Evolutionary conservation across 2,329 filamentous ascomycete species (phyloP).

Genomic region (Dactylellina leptospora): DNA sequence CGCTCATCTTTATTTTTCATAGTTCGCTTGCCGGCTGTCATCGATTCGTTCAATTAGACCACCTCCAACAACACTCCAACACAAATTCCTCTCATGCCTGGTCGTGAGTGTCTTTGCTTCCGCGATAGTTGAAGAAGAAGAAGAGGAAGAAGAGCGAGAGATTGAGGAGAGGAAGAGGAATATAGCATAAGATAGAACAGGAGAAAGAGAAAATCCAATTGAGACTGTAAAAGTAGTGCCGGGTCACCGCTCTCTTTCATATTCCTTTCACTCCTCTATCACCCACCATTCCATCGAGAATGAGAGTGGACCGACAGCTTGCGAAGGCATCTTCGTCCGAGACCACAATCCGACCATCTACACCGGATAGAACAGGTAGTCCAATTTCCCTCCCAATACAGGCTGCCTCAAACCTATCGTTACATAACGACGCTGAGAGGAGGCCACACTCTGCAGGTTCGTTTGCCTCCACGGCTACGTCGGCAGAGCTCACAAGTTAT

Average conservation of each 20-base stretch:
- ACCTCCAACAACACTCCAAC: conserved; percentile 50
- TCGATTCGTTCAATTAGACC: conserved; percentile 19
- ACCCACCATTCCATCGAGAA: conserved; percentile 50
- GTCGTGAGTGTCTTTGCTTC: conserved; percentile 26
- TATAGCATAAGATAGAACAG: conserved; percentile 11
- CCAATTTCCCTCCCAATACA: conserved; percentile 28
- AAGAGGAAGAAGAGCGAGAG: not conserved
- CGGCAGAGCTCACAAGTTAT: conserved; percentile 36
- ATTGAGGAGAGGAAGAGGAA: not conserved
- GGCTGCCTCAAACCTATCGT: conserved; percentile 15
- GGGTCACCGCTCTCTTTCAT: conserved; percentile 1
- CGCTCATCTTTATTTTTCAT: not conserved
- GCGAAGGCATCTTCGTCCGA: conserved; percentile 52
- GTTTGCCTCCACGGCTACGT: conserved; percentile 40
- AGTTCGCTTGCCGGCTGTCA: not conserved
- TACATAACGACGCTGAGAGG: conserved; percentile 29
- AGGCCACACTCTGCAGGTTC: conserved; percentile 41
- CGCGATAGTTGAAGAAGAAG: conserved; percentile 28
- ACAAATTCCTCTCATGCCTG: conserved; percentile 39
- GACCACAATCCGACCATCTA: conserved; percentile 28
- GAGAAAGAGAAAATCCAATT: not conserved
- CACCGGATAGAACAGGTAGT: conserved; percentile 23
- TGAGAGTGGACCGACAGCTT: conserved; percentile 44
- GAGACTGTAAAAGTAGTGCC: conserved; percentile 19
- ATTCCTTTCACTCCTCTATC: conserved; percentile 3